Conservation (phyloP, 352 stramenopile genomes). For the Phytophthora kernoviae region DNA sequence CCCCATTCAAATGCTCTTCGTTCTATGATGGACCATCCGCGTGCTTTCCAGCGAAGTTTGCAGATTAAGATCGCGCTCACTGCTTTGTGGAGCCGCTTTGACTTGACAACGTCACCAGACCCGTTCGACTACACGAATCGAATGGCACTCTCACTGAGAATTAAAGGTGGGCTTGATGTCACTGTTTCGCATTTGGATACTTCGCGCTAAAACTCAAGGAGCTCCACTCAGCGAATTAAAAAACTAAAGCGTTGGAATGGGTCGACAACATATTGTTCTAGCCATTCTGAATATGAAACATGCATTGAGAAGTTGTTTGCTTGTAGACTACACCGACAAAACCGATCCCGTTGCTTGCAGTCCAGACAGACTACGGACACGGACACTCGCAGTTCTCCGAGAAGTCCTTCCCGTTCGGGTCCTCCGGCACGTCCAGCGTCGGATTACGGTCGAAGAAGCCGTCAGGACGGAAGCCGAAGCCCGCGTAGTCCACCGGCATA, state of each 20-base stretch:
- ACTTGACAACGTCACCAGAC: slow-evolving; percentile 26
- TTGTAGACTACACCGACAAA: not conserved
- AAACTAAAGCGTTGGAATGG: not conserved
- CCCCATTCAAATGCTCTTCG: slow-evolving; percentile 47
- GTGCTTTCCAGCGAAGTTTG: slow-evolving; percentile 56
- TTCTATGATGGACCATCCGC: slow-evolving; percentile 50
- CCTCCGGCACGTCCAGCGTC: slow-evolving; percentile 54
- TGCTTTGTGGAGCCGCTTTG: slow-evolving; percentile 36
- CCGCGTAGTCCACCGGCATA: slow-evolving; percentile 75
- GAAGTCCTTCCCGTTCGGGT: slow-evolving; percentile 44
- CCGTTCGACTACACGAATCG: slow-evolving; percentile 36
- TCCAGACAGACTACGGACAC: slow-evolving; percentile 1
- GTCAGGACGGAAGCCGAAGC: slow-evolving; percentile 73
- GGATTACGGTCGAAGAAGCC: slow-evolving; percentile 68
- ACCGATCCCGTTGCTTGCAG: not conserved
- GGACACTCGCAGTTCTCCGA: slow-evolving; percentile 35
- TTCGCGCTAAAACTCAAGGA: not conserved
- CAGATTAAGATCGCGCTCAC: slow-evolving; percentile 48
- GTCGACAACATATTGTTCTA: slow-evolving; percentile 3
- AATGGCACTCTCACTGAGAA: slow-evolving; percentile 39
- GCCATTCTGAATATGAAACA: slow-evolving; percentile 17
- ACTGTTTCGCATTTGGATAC: slow-evolving; percentile 8
- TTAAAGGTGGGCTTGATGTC: slow-evolving; percentile 33
- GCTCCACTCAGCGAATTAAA: not conserved
- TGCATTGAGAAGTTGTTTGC: not conserved